A percentile compares a stretch with the other conserved stretches of the same genome.
Conservation (phyloP, 2,329 filamentous ascomycete genomes). For the Paraphoma sp. region DNA sequence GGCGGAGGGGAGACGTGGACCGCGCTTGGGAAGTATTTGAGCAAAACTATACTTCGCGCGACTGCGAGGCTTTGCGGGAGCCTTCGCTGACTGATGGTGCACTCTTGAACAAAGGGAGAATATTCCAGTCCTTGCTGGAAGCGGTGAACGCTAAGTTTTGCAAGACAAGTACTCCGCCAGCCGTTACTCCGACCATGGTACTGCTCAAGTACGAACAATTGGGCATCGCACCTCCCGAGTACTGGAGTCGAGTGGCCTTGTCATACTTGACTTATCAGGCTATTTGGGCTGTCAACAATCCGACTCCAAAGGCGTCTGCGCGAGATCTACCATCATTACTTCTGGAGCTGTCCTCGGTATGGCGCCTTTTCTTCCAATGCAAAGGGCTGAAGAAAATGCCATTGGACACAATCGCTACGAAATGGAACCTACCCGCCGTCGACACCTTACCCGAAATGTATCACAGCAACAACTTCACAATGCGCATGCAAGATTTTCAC, state of each 20-base stretch:
- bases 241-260: conserved; percentile 29
- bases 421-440: conserved; percentile 34
- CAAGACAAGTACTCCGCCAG: conserved; percentile 6
- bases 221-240: conserved; percentile 26
- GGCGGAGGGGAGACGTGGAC: conserved; percentile 4
- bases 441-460: conserved; percentile 10
- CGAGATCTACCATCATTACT: conserved; percentile 26
- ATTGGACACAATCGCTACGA: conserved; percentile 24
- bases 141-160: conserved; percentile 24
- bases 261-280: conserved; percentile 31
- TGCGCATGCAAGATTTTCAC: conserved; percentile 33
- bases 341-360: conserved; percentile 39
- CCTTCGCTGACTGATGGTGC: conserved; percentile 26
- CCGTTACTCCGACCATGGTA: conserved; percentile 29
- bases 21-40: conserved; percentile 40
- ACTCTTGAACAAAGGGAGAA: conserved; percentile 17
- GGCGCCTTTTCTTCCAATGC: conserved; percentile 43
- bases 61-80: conserved; percentile 34
- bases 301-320: conserved; percentile 2
- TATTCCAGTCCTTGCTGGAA: conserved; percentile 32
- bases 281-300: conserved; percentile 19
- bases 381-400: conserved; percentile 20
- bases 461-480: conserved; percentile 19
- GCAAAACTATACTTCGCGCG: conserved; percentile 32
- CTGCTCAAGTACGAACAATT: conserved; percentile 40